Evolutionary conservation across 306 rosid genomes (phyloP).

Genomic region (Citrullus mucosospermus): DNA sequence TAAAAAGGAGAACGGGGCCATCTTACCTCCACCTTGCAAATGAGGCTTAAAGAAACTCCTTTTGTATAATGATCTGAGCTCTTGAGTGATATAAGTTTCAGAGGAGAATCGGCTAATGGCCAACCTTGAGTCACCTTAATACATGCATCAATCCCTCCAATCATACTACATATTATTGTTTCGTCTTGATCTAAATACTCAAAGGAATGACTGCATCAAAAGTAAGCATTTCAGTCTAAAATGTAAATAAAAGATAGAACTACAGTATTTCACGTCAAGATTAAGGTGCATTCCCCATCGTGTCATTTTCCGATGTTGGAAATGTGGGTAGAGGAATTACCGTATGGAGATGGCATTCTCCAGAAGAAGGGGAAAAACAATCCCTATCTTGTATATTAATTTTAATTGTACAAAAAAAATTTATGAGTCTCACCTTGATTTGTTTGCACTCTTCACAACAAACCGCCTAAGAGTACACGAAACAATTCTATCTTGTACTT

Average conservation of each 20-base stretch:
- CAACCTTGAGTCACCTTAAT: constrained; percentile 59
- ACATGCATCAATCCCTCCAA: constrained; percentile 50
- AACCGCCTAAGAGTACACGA: constrained; percentile 40
- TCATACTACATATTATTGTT: constrained; percentile 51
- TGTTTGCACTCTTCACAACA: constrained; percentile 48
- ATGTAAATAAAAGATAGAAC: not conserved
- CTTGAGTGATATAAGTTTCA: constrained; percentile 51
- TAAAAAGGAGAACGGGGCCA: not conserved
- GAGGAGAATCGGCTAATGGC: constrained; percentile 56
- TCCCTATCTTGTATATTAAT: not conserved
- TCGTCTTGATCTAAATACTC: constrained; percentile 55
- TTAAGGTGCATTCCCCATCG: not conserved
- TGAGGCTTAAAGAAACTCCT: constrained; percentile 39
- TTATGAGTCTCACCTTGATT: constrained; percentile 41
- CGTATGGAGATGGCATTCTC: not conserved
- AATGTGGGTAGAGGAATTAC: not conserved
- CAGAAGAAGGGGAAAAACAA: not conserved
- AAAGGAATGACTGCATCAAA: constrained; percentile 39
- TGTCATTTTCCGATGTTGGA: no score
- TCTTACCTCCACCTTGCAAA: constrained; percentile 57
- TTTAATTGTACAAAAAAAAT: not conserved
- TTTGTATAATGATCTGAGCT: constrained; percentile 35
- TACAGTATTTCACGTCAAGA: not conserved
- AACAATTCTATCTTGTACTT: constrained; percentile 63
- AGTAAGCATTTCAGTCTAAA: not conserved